Percentiles rank a stretch among this genome's conserved stretches.
Conservation (phyloP, 2,329 filamentous ascomycete species). For the Fusarium sp. region DNA sequence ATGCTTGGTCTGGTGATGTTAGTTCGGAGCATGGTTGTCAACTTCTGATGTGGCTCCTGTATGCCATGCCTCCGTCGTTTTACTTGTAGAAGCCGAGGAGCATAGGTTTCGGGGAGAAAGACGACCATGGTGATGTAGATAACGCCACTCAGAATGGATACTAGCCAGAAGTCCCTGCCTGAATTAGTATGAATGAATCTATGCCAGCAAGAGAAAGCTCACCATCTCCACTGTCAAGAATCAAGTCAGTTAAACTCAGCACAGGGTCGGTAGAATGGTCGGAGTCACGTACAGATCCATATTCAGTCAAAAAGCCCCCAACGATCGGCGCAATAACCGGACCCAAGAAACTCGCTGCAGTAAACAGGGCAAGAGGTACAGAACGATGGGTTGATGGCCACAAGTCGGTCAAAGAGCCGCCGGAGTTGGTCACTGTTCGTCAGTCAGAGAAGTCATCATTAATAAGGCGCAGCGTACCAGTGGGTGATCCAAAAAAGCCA, state of each 20-base stretch:
- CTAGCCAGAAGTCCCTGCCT: not conserved
- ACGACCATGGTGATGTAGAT: fast-evolving
- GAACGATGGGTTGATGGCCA: not conserved
- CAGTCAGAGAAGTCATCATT: too few relatives aligned
- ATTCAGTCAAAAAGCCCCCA: fast-evolving
- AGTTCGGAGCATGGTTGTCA: fast-evolving
- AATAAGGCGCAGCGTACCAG: not conserved
- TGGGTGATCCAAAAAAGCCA: not conserved
- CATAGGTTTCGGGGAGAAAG: fast-evolving
- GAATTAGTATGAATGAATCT: not conserved
- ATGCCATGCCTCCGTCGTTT: not conserved
- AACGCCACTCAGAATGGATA: fast-evolving
- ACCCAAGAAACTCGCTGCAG: not conserved
- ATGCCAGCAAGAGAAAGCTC: not conserved
- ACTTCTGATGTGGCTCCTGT: not conserved
- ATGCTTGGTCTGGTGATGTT: not conserved
- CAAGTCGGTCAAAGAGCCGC: not conserved
- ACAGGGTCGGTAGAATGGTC: fast-evolving
- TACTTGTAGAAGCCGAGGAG: fast-evolving
- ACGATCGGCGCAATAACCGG: not conserved
- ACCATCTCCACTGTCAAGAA: not conserved
- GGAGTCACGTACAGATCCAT: not conserved
- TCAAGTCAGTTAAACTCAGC: not conserved
- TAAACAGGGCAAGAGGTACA: not conserved
- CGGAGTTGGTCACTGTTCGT: not conserved